Conservation (phyloP, 495 filamentous ascomycete genomes). For the Xeromyces bisporus region DNA sequence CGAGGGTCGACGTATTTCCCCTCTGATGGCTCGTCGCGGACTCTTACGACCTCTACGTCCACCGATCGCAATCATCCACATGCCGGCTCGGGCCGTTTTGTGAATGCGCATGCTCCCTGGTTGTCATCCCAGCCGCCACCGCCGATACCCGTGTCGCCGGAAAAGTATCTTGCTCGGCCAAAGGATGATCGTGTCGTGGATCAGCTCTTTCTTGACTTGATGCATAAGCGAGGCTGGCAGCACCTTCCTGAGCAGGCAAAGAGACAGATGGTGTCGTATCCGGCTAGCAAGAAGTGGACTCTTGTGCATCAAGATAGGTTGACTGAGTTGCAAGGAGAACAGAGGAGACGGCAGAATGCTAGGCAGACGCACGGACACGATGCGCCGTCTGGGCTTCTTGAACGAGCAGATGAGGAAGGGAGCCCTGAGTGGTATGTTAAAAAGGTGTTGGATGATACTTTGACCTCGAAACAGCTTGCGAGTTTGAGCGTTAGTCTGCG, state of each 20-base stretch:
- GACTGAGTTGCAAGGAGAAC: slow-evolving; percentile 83
- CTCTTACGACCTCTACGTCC: slow-evolving; percentile 30
- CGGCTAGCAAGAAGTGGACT: slow-evolving; percentile 90
- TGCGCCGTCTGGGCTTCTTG: slow-evolving; percentile 46
- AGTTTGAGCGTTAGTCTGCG: slow-evolving; percentile 85
- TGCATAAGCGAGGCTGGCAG: slow-evolving; percentile 96
- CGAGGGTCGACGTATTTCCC: slow-evolving; percentile 47
- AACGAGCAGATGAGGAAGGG: slow-evolving; percentile 76
- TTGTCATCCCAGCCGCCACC: slow-evolving; percentile 25
- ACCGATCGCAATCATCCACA: slow-evolving; percentile 19
- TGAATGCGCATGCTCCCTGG: slow-evolving; percentile 16
- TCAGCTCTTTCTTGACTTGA: slow-evolving; percentile 76
- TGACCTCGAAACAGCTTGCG: slow-evolving; percentile 77
- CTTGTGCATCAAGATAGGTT: slow-evolving; percentile 89
- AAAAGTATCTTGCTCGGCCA: slow-evolving; percentile 46
- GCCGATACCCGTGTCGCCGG: slow-evolving; percentile 35
- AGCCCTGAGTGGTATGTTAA: slow-evolving; percentile 97
- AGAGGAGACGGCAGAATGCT: slow-evolving; percentile 64
- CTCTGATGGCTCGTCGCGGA: slow-evolving; percentile 45
- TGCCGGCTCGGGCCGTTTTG: slow-evolving; percentile 15
- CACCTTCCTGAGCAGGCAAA: slow-evolving; percentile 90
- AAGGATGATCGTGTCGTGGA: slow-evolving; percentile 79
- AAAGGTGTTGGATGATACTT: slow-evolving; percentile 89
- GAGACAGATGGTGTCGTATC: slow-evolving; percentile 89
- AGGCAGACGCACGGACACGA: slow-evolving; percentile 44